Evolutionary conservation across 371 early-diverging fungal genomes (phyloP).

Genomic region (Hamiltosporidium magnivora): DNA sequence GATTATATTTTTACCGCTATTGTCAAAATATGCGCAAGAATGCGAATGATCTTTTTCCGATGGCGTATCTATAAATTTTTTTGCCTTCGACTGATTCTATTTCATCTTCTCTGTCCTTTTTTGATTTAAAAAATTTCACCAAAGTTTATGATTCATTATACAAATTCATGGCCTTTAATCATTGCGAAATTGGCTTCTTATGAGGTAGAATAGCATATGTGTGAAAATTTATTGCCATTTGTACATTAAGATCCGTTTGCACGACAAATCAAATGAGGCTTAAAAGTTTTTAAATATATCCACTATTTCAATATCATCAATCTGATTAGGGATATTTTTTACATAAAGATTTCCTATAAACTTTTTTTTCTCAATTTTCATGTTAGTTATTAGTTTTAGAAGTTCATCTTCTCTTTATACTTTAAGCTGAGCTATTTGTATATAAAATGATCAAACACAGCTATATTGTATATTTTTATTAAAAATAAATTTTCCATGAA

Average conservation of each 20-base stretch:
- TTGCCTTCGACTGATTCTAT: too few relatives aligned
- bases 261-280: conserved; percentile 39
- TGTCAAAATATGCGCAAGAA: too few relatives aligned
- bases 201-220: conserved; percentile 42
- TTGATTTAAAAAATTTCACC: too few relatives aligned
- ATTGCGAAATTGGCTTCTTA: conserved; percentile 53
- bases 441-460: conserved; percentile 40
- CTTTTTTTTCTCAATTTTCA: conserved; percentile 20
- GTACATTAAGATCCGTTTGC: conserved; percentile 10
- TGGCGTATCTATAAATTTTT: too few relatives aligned
- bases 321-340: conserved; percentile 44
- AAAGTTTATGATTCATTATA: too few relatives aligned
- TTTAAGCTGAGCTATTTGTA: conserved; percentile 50
- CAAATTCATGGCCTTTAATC: conserved; percentile 37
- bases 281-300: conserved; percentile 45
- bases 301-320: conserved; percentile 38
- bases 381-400: conserved; percentile 18
- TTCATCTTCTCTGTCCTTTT: too few relatives aligned
- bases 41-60: too few relatives aligned
- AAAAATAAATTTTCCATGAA: conserved; percentile 18
- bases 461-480: background rate
- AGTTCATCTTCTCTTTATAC: conserved; percentile 43
- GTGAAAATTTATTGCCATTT: conserved; percentile 40
- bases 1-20: too few relatives aligned
- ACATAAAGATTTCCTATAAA: conserved; percentile 51